A percentile compares a stretch with the other conserved stretches of the same genome.
Conservation (phyloP, 352 stramenopile genomes). For the Globisporangium okanoganense region DNA sequence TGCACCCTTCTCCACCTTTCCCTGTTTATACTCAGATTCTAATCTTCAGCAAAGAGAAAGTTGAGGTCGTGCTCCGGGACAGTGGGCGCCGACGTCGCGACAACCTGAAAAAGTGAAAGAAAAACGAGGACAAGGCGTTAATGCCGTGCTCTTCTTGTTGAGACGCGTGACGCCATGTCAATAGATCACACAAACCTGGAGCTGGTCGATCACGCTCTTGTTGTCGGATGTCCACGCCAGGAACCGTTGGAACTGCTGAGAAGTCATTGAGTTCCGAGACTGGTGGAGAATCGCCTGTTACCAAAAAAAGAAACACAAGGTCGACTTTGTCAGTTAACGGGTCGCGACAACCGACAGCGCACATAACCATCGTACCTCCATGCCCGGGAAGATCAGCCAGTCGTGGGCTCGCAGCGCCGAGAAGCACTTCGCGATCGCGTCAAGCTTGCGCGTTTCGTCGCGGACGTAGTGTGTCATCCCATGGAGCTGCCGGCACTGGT, state of each 20-base stretch:
- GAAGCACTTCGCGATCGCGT: constrained; percentile 86
- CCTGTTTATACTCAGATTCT: constrained; percentile 1
- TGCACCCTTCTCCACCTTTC: neutral
- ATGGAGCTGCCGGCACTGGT: constrained; percentile 62
- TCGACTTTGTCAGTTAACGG: neutral
- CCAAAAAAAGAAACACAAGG: neutral
- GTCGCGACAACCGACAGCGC: neutral
- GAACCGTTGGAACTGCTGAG: constrained; percentile 82
- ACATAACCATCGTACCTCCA: constrained; percentile 46
- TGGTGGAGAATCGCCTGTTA: constrained; percentile 70
- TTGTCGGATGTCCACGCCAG: constrained; percentile 79
- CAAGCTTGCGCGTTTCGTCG: constrained; percentile 70
- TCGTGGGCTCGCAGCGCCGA: constrained; percentile 75
- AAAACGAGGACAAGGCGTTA: constrained; percentile 3
- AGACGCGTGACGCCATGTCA: neutral
- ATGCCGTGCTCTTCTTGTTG: neutral
- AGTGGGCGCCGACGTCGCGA: constrained; percentile 26
- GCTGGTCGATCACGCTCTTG: constrained; percentile 56
- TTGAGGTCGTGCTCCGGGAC: constrained; percentile 50
- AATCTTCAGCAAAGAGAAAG: constrained; percentile 82
- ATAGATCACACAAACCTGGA: constrained; percentile 38
- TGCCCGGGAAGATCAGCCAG: constrained; percentile 83
- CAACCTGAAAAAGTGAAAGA: constrained; percentile 27
- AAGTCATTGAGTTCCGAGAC: constrained; percentile 71
- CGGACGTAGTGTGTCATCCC: constrained; percentile 38